A percentile compares a stretch with the other conserved stretches of the same genome.
Evolutionary conservation across 768 basidiomycete genomes (phyloP).

Genomic region (Trametes elegans): DNA sequence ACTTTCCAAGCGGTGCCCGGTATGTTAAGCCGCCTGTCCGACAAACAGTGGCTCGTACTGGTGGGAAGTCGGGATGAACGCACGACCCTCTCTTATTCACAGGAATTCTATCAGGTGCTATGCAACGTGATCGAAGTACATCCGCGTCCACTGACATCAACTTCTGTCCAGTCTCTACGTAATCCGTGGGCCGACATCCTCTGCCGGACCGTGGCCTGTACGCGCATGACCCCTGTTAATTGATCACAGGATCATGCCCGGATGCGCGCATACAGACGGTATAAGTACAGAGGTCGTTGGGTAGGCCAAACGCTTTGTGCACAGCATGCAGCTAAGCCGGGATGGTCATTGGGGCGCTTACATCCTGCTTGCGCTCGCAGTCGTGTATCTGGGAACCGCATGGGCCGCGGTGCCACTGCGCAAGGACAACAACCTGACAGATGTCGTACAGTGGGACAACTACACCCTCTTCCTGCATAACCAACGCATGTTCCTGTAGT

Average conservation of each 20-base stretch:
- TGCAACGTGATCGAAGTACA: neutral
- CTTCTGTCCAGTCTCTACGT: neutral
- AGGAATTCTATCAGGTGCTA: neutral
- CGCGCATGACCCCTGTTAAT: no score
- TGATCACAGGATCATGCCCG: no score
- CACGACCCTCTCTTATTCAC: no score
- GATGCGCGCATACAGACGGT: no score
- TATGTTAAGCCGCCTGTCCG: no score
- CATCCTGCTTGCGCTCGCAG: neutral
- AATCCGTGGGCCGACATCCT: neutral
- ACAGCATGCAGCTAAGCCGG: neutral
- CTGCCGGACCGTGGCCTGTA: neutral
- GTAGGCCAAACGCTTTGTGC: neutral
- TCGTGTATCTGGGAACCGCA: neutral
- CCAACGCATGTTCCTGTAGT: constrained; percentile 75
- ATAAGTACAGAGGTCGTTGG: no score
- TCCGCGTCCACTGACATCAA: neutral
- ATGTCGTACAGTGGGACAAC: constrained; percentile 57
- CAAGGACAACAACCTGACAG: constrained; percentile 31
- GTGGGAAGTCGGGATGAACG: no score
- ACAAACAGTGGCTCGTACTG: no score
- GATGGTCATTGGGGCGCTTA: neutral
- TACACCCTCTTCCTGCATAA: constrained; percentile 69
- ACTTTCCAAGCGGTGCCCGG: no score
- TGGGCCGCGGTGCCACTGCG: constrained; percentile 23